Evolutionary conservation across 331 rosid species (phyloP).

Genomic region (Malus hybrid): DNA sequence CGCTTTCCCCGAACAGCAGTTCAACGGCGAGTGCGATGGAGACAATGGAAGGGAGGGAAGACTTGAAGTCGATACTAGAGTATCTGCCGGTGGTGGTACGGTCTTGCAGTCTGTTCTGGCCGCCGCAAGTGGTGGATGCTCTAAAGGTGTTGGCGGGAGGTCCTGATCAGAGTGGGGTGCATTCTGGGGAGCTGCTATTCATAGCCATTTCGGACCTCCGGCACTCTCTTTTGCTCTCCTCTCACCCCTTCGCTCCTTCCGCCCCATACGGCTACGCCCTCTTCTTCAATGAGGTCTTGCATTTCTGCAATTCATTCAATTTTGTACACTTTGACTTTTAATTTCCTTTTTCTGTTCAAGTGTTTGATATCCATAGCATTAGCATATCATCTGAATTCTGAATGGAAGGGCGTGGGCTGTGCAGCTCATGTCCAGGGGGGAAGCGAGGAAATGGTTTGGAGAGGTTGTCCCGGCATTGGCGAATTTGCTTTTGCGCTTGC

Average conservation of each 20-base stretch:
- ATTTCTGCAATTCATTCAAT: background rate
- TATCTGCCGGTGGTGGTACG: constrained; percentile 51
- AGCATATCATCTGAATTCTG: background rate
- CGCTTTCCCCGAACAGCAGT: background rate
- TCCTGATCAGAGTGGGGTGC: constrained; percentile 45
- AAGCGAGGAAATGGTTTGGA: constrained; percentile 59
- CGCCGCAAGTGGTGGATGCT: constrained; percentile 52
- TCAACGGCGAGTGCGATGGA: background rate
- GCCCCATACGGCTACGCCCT: constrained; percentile 49
- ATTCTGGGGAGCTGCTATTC: constrained; percentile 47
- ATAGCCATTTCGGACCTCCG: constrained; percentile 51
- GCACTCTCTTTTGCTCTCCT: constrained; percentile 43
- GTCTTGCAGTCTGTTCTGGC: constrained; percentile 62
- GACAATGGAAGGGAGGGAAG: constrained; percentile 58
- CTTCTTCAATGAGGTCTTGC: constrained; percentile 70
- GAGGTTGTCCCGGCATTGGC: constrained; percentile 69
- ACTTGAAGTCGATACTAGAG: constrained; percentile 52
- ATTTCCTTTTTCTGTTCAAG: background rate
- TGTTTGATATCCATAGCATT: too few species aligned
- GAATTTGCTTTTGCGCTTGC: constrained; percentile 62
- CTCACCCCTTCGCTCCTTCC: constrained; percentile 34
- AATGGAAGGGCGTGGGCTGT: constrained; percentile 1
- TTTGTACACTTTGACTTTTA: background rate
- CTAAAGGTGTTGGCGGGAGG: constrained; percentile 50
- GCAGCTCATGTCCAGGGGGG: constrained; percentile 59